Evolutionary conservation across 1,139 yeast species (phyloP).

Genomic region (Pichia sp.): DNA sequence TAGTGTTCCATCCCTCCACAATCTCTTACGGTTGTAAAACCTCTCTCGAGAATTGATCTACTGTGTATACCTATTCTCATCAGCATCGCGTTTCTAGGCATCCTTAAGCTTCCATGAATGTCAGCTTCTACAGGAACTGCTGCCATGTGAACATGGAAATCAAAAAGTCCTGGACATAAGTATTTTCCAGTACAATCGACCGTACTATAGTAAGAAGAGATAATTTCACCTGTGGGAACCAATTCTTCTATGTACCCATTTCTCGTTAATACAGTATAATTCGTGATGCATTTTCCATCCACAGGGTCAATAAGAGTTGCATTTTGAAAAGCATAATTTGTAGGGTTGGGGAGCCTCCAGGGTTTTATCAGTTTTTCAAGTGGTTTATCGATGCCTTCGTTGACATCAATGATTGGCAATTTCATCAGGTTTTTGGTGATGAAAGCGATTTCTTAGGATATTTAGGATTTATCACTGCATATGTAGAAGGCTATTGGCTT

Average conservation of each 20-base stretch:
- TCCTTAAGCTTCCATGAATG: conserved; percentile 2
- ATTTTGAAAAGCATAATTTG: conserved; percentile 23
- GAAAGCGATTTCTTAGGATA: neutral
- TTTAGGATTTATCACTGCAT: too few relatives aligned
- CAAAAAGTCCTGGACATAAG: conserved; percentile 30
- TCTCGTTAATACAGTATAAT: conserved; percentile 21
- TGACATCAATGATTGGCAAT: conserved; percentile 29
- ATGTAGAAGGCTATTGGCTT: too few relatives aligned
- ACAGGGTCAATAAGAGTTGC: conserved; percentile 26
- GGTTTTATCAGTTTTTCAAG: conserved; percentile 23
- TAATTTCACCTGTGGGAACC: neutral
- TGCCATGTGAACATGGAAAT: conserved; percentile 29
- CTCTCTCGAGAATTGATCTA: conserved; percentile 26
- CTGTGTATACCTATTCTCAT: conserved; percentile 24
- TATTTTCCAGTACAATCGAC: conserved; percentile 28
- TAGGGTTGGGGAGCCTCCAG: conserved; percentile 26
- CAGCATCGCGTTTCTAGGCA: conserved; percentile 25
- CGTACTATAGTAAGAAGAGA: conserved; percentile 2
- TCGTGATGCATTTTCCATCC: conserved; percentile 19
- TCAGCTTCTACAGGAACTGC: conserved; percentile 29
- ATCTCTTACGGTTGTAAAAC: conserved; percentile 30
- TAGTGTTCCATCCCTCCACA: conserved; percentile 28
- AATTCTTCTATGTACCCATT: conserved; percentile 22
- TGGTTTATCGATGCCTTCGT: conserved; percentile 28
- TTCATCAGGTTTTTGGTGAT: neutral